Base-by-base conservation (phyloP, 2,329 filamentous ascomycete species). In the Fusarium abutilonis region DNA sequence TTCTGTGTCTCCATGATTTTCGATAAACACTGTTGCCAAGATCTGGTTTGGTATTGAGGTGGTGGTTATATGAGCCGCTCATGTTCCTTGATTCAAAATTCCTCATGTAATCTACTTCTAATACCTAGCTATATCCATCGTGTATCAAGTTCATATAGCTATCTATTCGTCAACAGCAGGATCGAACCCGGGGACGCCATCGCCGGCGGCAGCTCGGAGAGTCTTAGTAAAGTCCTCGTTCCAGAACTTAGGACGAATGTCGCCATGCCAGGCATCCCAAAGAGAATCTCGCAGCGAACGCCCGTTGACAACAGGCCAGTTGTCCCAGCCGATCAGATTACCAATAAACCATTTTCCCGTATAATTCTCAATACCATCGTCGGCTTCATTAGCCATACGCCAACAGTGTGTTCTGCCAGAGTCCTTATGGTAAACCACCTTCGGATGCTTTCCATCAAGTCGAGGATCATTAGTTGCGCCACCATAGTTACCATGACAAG, bases 401-500 rank as follows among this genome's bases (percentile, higher is more conserved):
- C 77, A 76, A 43, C 67, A 72, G 58, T 77, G 76, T 11, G 75
- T 77, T 9, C 52, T 57, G 2, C 39, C 57, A 6, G 70, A 70
- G 44, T 77, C 75, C 64, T 78, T 78, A 60, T 77, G 75, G 61
- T 77, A 78, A 6, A 77, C 73, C 1, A 78, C 60, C 69, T 77
- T 77, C 35, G 74, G 71, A 13, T 73, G 74, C 10, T 66, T 51
- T 9, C 43, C 57, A 1, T 66, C 62, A 1, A 58, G 47, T 2
- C 51, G 61, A 3, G 52, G 45, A 2, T 42, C 29, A 6, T 56
- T 45, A 2, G 61, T 49, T 3, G 57, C 39, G 14, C 36, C n/a
- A 1, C 61, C 4, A 17, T 64, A 64, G 4, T 56, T 31, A 1
- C 56, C 56, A 1, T 64, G 61, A 23, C 45, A 51, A 2, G 61